A percentile compares a stretch with the other conserved stretches of the same genome.
phyloP scores from a whole-genome alignment of 257 asterid species.

The Dorcoceras hygrometricum region DNA sequence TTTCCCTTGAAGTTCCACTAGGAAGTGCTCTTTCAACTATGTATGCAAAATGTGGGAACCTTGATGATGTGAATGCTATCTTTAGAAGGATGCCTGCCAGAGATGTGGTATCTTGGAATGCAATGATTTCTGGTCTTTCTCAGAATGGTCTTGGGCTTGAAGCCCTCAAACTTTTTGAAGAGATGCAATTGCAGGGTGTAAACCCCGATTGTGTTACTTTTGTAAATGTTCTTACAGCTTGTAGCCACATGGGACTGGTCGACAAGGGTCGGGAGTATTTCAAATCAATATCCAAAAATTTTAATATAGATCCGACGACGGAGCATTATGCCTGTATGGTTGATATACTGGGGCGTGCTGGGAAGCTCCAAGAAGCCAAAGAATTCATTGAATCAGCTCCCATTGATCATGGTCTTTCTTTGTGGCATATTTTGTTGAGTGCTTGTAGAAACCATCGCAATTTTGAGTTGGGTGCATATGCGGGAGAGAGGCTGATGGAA shows the following conservation, averaged over 20 bases:
- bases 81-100: conserved; percentile 69
- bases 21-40: conserved; percentile 89
- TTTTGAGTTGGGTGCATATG: conserved; percentile 79
- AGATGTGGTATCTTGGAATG: conserved; percentile 82
- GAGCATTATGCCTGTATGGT: conserved; percentile 93
- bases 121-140: conserved; percentile 87
- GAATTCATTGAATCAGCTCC: conserved; percentile 63
- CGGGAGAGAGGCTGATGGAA: conserved; percentile 80
- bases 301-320: conserved; percentile 45
- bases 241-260: conserved; percentile 90
- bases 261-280: conserved; percentile 65
- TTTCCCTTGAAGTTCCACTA: conserved; percentile 65
- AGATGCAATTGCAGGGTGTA: conserved; percentile 56
- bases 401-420: conserved; percentile 58
- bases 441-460: conserved; percentile 65
- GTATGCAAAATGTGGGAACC: conserved; percentile 82
- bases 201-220: conserved; percentile 70
- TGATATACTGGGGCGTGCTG: conserved; percentile 83
- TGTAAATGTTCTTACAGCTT: conserved; percentile 66
- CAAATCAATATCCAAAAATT: conserved; percentile 47
- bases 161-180: conserved; percentile 75
- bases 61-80: conserved; percentile 47
- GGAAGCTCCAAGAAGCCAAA: conserved; percentile 66
- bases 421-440: conserved; percentile 83
- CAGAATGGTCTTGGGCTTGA: conserved; percentile 70